Percentiles rank a stretch among this genome's conserved stretches.
Conservation (phyloP, 441 rosid species). For the Sinapis alba region DNA sequence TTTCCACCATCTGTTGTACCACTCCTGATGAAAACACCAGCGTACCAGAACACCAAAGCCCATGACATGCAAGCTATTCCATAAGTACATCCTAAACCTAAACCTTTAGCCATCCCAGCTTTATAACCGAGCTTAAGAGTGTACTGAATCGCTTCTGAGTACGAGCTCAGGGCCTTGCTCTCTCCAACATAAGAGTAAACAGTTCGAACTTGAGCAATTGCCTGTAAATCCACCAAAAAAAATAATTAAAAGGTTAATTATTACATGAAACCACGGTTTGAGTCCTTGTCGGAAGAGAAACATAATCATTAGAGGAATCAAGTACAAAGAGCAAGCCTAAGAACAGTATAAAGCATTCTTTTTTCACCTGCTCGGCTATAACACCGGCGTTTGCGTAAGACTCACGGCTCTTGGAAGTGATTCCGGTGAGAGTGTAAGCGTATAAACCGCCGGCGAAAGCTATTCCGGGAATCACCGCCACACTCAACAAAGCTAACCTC, state of each 20-base stretch:
- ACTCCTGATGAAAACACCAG: constrained; percentile 93
- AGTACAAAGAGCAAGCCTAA: constrained; percentile 41
- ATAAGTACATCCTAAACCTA: constrained; percentile 97
- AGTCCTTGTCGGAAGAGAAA: constrained; percentile 19
- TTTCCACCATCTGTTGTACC: constrained; percentile 97
- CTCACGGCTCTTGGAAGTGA: constrained; percentile 96
- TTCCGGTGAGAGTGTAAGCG: constrained; percentile 95
- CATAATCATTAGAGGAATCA: constrained; percentile 35
- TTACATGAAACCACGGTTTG: constrained; percentile 16
- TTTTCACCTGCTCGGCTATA: constrained; percentile 90
- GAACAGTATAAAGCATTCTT: constrained; percentile 24
- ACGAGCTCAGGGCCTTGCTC: constrained; percentile 86
- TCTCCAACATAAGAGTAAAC: constrained; percentile 97
- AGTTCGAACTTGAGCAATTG: constrained; percentile 96
- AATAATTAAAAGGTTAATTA: neutral
- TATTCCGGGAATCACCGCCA: constrained; percentile 97
- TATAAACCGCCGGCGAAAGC: constrained; percentile 99
- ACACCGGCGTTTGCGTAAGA: constrained; percentile 97
- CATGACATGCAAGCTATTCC: constrained; percentile 99
- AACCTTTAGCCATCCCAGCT: constrained; percentile 99
- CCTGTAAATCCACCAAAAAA: constrained; percentile 45
- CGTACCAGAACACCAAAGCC: constrained; percentile 99
- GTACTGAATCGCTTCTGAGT: constrained; percentile 94
- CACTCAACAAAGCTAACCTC: constrained; percentile 89
- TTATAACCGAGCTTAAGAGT: constrained; percentile 95